Base-by-base conservation (phyloP, 768 basidiomycete genomes). In the Paxillus involutus region DNA sequence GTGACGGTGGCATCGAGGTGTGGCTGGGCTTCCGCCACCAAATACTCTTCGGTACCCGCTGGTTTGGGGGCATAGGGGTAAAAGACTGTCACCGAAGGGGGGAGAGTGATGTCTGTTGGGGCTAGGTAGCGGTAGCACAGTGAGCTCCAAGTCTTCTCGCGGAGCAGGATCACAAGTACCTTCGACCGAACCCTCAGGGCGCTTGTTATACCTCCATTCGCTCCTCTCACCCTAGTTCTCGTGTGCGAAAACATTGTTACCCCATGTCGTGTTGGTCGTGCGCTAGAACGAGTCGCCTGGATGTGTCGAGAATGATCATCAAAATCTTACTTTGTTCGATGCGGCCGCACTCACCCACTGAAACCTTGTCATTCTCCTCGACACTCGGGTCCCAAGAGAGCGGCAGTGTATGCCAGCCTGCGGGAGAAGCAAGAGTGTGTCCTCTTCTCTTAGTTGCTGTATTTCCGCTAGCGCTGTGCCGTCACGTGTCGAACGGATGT, bases 181-280 rank as follows among this genome's bases (percentile, higher is more conserved):
- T n/a, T n/a, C n/a, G n/a, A n/a, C n/a, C n/a, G 2, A 48, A 58
- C 68, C 89, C 52, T 84, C 79, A 0, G 96, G 94, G 49, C 96
- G 89, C 65, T 84, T 84, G 72, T 97, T 97, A 63, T 76, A 53
- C 19, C 85, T 66, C 77, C 78, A 94, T 3, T 60, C 49, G 60
- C 84, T 86, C 63, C 73, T 77, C 35, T 91, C 91, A 49, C 86
- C 82, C 85, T 89, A 92, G 70, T 95, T 91, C 81, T 98, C 96
- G 60, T 98, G 96, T 0, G 94, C 91, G 61, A 94, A 93, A 55
- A 93, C 88, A 59, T 94, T 94, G 76, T 94, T 93, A 51, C 91
- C 92, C 80, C 83, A 88, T 0, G 93, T 97, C 1, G 86, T 91
- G 17, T 88, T 85, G 33, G 84, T 88, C 66, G 88, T 89, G 51